Conservation (phyloP, 2,329 filamentous ascomycete genomes). For the Claviceps digitariae region DNA sequence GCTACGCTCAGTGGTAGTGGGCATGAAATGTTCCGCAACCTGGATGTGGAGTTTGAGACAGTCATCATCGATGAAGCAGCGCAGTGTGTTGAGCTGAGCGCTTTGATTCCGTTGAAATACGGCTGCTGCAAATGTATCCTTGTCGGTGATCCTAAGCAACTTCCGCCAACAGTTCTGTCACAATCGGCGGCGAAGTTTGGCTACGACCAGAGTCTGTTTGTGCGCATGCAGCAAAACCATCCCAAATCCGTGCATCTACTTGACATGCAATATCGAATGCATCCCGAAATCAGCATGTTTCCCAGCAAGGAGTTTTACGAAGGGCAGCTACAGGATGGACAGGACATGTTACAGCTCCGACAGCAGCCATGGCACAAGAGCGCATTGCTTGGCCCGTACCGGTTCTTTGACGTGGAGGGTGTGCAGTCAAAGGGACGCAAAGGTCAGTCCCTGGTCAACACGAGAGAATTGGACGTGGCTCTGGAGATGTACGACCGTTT, state of each 20-base stretch:
- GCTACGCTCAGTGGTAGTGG: conserved; percentile 90
- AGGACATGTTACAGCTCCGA: conserved; percentile 65
- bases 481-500: conserved; percentile 75
- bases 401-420: conserved; percentile 93
- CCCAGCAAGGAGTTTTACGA: conserved; percentile 91
- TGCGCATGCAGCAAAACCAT: conserved; percentile 92
- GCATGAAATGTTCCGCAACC: conserved; percentile 90
- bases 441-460: conserved; percentile 83
- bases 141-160: conserved; percentile 92
- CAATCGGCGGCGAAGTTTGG: conserved; percentile 84
- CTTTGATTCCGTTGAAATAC: conserved; percentile 93
- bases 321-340: conserved; percentile 69
- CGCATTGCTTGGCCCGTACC: conserved; percentile 73
- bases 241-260: conserved; percentile 80
- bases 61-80: conserved; percentile 97
- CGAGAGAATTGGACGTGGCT: conserved; percentile 74
- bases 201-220: conserved; percentile 96
- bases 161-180: conserved; percentile 90
- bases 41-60: conserved; percentile 95
- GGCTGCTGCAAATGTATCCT: conserved; percentile 93
- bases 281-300: conserved; percentile 87
- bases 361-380: conserved; percentile 75
- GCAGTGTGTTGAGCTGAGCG: conserved; percentile 94
- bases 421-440: conserved; percentile 67
- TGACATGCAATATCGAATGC: conserved; percentile 99